phyloP scores from a whole-genome alignment of 169 alveolate species.

The Plasmodium fragile region DNA sequence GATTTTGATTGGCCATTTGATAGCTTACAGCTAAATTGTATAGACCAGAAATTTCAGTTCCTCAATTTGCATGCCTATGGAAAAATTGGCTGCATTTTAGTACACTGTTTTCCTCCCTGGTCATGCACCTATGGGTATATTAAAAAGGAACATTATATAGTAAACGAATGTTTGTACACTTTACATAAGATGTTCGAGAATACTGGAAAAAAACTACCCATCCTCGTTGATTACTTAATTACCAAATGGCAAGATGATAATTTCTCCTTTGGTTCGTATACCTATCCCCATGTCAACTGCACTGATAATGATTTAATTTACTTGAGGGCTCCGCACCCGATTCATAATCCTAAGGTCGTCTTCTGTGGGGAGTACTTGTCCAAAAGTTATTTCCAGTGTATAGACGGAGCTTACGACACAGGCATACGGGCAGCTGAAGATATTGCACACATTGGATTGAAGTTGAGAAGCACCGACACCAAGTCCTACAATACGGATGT shows the following conservation, averaged over 20 bases:
- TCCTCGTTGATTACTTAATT: constrained; percentile 81
- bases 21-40: constrained; percentile 81
- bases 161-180: constrained; percentile 80
- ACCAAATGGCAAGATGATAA: constrained; percentile 85
- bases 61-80: constrained; percentile 84
- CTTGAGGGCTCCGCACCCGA: constrained; percentile 85
- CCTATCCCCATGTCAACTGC: constrained; percentile 82
- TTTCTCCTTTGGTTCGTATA: constrained; percentile 83
- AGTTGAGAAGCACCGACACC: constrained; percentile 1
- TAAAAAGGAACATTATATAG: constrained; percentile 75
- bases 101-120: constrained; percentile 87
- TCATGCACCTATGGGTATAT: constrained; percentile 76
- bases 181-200: constrained; percentile 78
- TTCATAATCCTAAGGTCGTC: constrained; percentile 79
- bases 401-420: constrained; percentile 87
- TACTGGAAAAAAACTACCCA: constrained; percentile 72
- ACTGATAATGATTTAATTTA: constrained; percentile 84
- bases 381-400: constrained; percentile 84
- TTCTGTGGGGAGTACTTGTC: constrained; percentile 86
- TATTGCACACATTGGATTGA: constrained; percentile 80
- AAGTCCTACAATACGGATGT: constrained; percentile 77
- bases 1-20: constrained; percentile 83
- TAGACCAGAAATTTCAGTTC: constrained; percentile 85
- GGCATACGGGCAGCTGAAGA: constrained; percentile 88
- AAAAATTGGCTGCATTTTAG: constrained; percentile 82